Evolutionary conservation across 495 filamentous ascomycete species (phyloP).

Genomic region (Choiromyces venosus): DNA sequence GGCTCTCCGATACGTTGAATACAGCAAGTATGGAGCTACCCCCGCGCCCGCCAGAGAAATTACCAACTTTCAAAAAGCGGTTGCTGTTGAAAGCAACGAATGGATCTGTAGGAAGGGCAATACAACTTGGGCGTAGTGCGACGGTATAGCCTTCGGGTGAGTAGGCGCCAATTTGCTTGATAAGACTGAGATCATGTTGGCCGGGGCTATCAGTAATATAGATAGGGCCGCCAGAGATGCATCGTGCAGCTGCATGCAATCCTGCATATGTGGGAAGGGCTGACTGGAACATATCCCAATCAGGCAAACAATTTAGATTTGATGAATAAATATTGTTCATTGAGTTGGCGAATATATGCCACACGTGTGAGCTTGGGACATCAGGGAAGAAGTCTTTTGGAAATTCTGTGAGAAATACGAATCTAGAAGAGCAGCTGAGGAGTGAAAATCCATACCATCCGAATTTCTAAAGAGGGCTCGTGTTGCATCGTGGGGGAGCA

Average conservation of each 20-base stretch:
- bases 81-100: slow-evolving; percentile 71
- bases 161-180: slow-evolving; percentile 59
- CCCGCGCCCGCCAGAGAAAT: slow-evolving; percentile 45
- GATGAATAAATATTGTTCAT: slow-evolving; percentile 81
- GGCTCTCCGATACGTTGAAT: slow-evolving; percentile 65
- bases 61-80: slow-evolving; percentile 69
- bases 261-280: slow-evolving; percentile 61
- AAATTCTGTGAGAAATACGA: background rate
- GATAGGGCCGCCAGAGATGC: slow-evolving; percentile 83
- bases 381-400: slow-evolving; percentile 71
- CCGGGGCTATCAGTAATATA: slow-evolving; percentile 89
- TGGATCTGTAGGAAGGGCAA: slow-evolving; percentile 49
- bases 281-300: slow-evolving; percentile 99
- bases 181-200: slow-evolving; percentile 65
- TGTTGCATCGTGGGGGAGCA: slow-evolving; percentile 29
- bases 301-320: slow-evolving; percentile 61
- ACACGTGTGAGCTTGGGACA: slow-evolving; percentile 69
- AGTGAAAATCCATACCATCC: slow-evolving; percentile 50
- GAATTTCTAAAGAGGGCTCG: slow-evolving; percentile 68
- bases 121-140: slow-evolving; percentile 25
- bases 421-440: background rate
- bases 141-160: slow-evolving; percentile 27
- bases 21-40: slow-evolving; percentile 54
- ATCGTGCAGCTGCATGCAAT: slow-evolving; percentile 85
- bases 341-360: slow-evolving; percentile 92